Evolutionary conservation across 305 asterid species (phyloP).

Genomic region (Fraxinus sp.): DNA sequence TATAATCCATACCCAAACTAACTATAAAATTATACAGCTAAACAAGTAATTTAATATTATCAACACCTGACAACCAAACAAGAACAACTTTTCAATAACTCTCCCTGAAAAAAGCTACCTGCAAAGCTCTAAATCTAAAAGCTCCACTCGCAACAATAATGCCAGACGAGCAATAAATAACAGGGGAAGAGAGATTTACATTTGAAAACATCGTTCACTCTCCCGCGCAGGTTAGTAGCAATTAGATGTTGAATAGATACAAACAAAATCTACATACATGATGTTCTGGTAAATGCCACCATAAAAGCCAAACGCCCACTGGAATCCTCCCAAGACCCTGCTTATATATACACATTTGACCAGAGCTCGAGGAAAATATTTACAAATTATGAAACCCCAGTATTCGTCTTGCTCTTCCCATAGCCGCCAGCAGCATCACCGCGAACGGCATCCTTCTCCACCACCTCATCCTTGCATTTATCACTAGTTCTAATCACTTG

Average conservation of each 20-base stretch:
- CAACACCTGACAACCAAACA: not conserved
- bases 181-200: not conserved
- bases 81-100: not conserved
- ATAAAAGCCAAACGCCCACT: constrained; percentile 24
- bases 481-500: constrained; percentile 15
- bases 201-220: not conserved
- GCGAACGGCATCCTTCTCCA: not conserved
- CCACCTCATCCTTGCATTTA: constrained; percentile 34
- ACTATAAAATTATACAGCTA: not conserved
- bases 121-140: not conserved
- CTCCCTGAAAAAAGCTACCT: not conserved
- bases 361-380: constrained; percentile 23
- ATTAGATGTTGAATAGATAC: not conserved
- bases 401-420: constrained; percentile 28
- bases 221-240: not conserved
- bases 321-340: constrained; percentile 27
- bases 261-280: not conserved
- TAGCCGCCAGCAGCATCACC: not conserved
- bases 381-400: constrained; percentile 35
- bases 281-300: not conserved
- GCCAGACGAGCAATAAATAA: not conserved
- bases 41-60: not conserved
- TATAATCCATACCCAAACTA: not conserved
- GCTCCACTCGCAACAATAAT: not conserved
- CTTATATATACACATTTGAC: constrained; percentile 21